phyloP scores from a whole-genome alignment of 2,329 filamentous ascomycete genomes.

The Fusarium sp. region DNA sequence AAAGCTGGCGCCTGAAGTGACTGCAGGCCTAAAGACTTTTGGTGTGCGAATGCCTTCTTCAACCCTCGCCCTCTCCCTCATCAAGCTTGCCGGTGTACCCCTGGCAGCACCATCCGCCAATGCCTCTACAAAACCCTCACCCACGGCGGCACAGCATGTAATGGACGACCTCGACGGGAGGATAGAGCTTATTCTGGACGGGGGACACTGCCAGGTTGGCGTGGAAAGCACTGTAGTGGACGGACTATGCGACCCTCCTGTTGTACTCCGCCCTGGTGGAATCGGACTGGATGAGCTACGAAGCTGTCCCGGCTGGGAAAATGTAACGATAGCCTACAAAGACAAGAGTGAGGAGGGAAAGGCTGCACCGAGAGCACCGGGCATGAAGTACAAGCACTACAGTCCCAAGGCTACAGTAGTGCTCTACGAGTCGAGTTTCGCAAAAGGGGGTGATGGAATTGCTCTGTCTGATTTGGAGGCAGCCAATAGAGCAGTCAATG shows the following conservation, averaged over 20 bases:
- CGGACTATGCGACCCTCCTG: constrained; percentile 83
- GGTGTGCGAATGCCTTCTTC: constrained; percentile 91
- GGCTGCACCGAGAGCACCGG: constrained; percentile 81
- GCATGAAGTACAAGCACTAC: constrained; percentile 99
- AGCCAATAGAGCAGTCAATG: constrained; percentile 43
- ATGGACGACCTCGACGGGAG: constrained; percentile 83
- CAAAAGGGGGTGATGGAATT: constrained; percentile 53
- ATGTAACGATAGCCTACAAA: constrained; percentile 81
- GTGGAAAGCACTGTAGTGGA: constrained; percentile 98
- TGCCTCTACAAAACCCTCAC: constrained; percentile 91
- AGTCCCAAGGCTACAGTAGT: constrained; percentile 89
- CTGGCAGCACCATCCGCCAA: constrained; percentile 95
- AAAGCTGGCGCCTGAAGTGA: constrained; percentile 88
- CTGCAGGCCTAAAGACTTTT: constrained; percentile 85
- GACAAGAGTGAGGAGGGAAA: constrained; percentile 77
- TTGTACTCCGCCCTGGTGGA: constrained; percentile 87
- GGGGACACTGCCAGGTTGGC: constrained; percentile 86
- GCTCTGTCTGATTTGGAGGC: constrained; percentile 52
- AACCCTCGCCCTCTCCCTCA: constrained; percentile 87
- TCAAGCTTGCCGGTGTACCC: constrained; percentile 80
- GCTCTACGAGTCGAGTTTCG: constrained; percentile 75
- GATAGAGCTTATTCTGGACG: constrained; percentile 90
- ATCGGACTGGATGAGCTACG: constrained; percentile 85
- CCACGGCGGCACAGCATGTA: constrained; percentile 91
- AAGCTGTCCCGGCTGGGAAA: constrained; percentile 82